A percentile compares a stretch with the other conserved stretches of the same genome.
These are phyloP conservation scores for Acidomyces sp. DNA, from an alignment of 495 filamentous ascomycete genomes.

Conservation along the genomic window DNA sequence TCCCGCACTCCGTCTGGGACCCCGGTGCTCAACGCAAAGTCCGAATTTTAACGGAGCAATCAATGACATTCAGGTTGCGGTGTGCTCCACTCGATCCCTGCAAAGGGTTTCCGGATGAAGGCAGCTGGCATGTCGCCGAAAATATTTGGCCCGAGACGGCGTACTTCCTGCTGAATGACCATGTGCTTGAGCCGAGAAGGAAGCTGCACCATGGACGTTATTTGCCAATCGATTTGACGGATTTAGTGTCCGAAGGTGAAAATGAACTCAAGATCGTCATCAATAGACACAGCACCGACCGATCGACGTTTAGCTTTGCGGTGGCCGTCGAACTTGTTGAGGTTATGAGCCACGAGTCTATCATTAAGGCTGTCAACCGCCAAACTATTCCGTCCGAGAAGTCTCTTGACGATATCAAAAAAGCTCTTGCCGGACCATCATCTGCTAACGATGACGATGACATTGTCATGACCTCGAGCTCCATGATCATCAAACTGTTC, in stretches of 20 bases:
- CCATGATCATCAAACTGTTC: slow-evolving; percentile 56
- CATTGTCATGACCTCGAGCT: slow-evolving; percentile 46
- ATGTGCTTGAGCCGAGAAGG: slow-evolving; percentile 43
- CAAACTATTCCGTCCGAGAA: slow-evolving; percentile 26
- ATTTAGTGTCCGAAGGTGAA: slow-evolving; percentile 33
- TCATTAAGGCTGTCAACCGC: slow-evolving; percentile 30
- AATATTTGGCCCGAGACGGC: slow-evolving; percentile 60
- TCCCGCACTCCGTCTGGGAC: too few species aligned
- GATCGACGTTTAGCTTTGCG: slow-evolving; percentile 32
- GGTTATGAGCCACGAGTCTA: slow-evolving; percentile 38
- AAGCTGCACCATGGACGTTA: slow-evolving; percentile 62
- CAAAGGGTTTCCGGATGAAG: slow-evolving; percentile 22
- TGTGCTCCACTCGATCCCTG: slow-evolving; percentile 13
- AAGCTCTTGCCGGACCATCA: slow-evolving; percentile 29
- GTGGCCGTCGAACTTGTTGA: slow-evolving; percentile 38
- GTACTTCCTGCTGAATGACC: slow-evolving; percentile 54
- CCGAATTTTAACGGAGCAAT: slow-evolving; percentile 17
- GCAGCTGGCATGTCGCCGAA: slow-evolving; percentile 48
- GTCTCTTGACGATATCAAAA: slow-evolving; percentile 38
- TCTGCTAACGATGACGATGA: slow-evolving; percentile 46
- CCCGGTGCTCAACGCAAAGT: too few species aligned
- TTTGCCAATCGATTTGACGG: slow-evolving; percentile 58
- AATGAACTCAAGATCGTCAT: slow-evolving; percentile 49
- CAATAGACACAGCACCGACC: slow-evolving; percentile 31
- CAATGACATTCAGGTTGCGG: slow-evolving; percentile 20